These are phyloP conservation scores for Capronia americana DNA, from an alignment of 2,329 filamentous ascomycete genomes.

Conservation along the genomic window DNA sequence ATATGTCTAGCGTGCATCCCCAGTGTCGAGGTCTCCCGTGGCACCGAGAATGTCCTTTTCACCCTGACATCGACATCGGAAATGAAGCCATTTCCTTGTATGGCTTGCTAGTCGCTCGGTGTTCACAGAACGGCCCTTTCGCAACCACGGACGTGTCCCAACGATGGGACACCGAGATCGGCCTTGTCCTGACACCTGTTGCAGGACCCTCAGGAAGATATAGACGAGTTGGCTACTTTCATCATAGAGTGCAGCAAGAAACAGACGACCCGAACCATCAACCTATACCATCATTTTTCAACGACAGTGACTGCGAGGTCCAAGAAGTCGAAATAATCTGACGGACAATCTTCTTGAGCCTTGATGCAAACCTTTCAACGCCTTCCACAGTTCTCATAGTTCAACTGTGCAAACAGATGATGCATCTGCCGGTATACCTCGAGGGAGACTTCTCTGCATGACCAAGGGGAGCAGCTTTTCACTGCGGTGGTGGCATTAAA, in stretches of 20 bases:
- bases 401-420: no score
- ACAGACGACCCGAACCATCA: background rate
- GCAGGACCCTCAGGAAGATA: background rate
- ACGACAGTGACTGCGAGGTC: background rate
- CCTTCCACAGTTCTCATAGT: no score
- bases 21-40: background rate
- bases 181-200: conserved; percentile 8
- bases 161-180: background rate
- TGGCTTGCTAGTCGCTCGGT: background rate
- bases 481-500: background rate
- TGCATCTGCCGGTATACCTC: no score
- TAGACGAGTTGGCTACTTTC: conserved; percentile 9
- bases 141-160: background rate
- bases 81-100: background rate
- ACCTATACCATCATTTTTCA: background rate
- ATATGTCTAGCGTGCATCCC: background rate
- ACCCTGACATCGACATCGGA: conserved; percentile 2
- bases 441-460: no score
- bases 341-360: background rate
- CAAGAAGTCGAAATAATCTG: conserved; percentile 3
- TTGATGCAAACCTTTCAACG: no score
- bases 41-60: conserved; percentile 2
- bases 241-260: background rate
- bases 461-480: no score
- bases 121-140: background rate